Evolutionary conservation across 345 rosid genomes (phyloP).

Genomic region (Citrus sinensis): DNA sequence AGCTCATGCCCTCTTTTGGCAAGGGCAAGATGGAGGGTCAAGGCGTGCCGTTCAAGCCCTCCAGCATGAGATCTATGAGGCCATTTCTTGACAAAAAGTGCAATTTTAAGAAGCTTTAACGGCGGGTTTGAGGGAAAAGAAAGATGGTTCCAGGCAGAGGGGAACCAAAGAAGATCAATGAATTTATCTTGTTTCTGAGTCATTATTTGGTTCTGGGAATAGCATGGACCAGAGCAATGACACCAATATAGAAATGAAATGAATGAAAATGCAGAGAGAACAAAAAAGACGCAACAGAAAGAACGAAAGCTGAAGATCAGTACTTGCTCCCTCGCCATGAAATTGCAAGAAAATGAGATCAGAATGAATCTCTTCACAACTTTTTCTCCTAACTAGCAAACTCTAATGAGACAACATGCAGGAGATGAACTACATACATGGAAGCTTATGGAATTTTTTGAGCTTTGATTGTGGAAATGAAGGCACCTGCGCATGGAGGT

Average conservation of each 20-base stretch:
- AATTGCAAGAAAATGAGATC: slow-evolving; percentile 5
- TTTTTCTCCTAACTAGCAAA: background rate
- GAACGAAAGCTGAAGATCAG: slow-evolving; percentile 43
- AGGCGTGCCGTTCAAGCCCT: slow-evolving; percentile 86
- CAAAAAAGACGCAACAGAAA: slow-evolving; percentile 39
- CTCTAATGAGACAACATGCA: slow-evolving; percentile 3
- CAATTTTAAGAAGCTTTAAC: slow-evolving; percentile 55
- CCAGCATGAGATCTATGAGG: slow-evolving; percentile 79
- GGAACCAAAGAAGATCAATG: slow-evolving; percentile 53
- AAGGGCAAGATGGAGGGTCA: slow-evolving; percentile 78
- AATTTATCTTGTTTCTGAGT: slow-evolving; percentile 29
- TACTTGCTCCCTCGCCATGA: slow-evolving; percentile 51
- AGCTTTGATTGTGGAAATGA: background rate
- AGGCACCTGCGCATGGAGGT: slow-evolving; percentile 33
- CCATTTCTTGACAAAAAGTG: slow-evolving; percentile 89
- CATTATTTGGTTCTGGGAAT: slow-evolving; percentile 22
- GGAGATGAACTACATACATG: slow-evolving; percentile 4
- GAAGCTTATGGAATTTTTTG: background rate
- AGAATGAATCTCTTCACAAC: background rate
- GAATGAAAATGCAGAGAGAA: slow-evolving; percentile 52
- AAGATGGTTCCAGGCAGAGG: slow-evolving; percentile 78
- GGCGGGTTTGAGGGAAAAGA: slow-evolving; percentile 40
- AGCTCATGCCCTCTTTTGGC: slow-evolving; percentile 84
- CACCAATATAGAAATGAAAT: slow-evolving; percentile 53
- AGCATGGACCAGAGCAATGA: slow-evolving; percentile 42